phyloP scores from a whole-genome alignment of 371 early-diverging fungal genomes.

The Lichtheimia ornata region DNA sequence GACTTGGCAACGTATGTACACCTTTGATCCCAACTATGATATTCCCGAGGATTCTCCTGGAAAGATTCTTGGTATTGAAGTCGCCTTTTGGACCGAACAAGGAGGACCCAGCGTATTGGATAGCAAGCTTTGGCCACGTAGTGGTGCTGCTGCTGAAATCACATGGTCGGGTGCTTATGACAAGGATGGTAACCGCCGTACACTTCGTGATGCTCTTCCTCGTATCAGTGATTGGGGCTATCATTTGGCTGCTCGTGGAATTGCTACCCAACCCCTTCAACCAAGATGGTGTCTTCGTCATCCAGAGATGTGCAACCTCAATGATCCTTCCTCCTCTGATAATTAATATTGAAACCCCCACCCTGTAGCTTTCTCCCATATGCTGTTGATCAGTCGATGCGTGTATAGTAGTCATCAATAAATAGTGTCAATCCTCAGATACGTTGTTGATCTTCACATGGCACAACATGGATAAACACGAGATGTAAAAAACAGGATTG shows the following conservation, averaged over 20 bases:
- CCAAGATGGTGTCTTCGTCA: slow-evolving; percentile 73
- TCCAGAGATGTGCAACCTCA: slow-evolving; percentile 63
- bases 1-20: slow-evolving; percentile 80
- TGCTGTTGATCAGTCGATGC: too few species aligned
- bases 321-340: slow-evolving; percentile 11
- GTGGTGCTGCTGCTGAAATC: slow-evolving; percentile 72
- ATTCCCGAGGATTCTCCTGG: slow-evolving; percentile 52
- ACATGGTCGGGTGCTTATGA: slow-evolving; percentile 76
- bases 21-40: slow-evolving; percentile 64
- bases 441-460: too few species aligned
- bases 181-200: slow-evolving; percentile 44
- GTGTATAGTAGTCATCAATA: too few species aligned
- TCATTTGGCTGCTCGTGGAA: slow-evolving; percentile 69
- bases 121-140: slow-evolving; percentile 71
- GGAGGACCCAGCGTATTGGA: slow-evolving; percentile 64
- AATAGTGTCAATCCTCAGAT: too few species aligned
- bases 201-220: slow-evolving; percentile 25
- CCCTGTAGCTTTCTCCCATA: background rate
- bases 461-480: too few species aligned
- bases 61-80: slow-evolving; percentile 50
- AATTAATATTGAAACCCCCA: background rate
- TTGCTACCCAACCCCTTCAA: slow-evolving; percentile 65
- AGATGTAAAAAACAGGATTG: too few species aligned
- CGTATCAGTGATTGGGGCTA: slow-evolving; percentile 45
- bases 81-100: slow-evolving; percentile 77